A percentile compares a stretch with the other conserved stretches of the same genome.
These are phyloP conservation scores for Colletotrichum plurivorum DNA, from an alignment of 2,329 filamentous ascomycete genomes.

Conservation along the genomic window DNA sequence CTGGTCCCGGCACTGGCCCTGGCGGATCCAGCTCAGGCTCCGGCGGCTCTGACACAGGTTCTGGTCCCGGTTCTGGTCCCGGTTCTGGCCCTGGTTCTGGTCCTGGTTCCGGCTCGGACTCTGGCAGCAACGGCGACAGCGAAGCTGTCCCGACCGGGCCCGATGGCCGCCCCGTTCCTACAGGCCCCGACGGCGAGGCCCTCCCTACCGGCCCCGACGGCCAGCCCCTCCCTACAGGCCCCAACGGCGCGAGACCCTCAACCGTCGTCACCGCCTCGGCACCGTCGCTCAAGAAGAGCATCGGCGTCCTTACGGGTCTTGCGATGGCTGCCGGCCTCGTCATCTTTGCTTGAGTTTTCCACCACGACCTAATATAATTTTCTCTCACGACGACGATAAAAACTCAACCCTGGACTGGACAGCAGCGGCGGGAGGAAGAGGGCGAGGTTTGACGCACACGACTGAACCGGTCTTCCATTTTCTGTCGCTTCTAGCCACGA, in stretches of 20 bases:
- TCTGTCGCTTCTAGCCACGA: not conserved
- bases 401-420: too few relatives aligned
- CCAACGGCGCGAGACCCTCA: slow-evolving; percentile 9
- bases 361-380: slow-evolving; percentile 22
- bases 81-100: too few relatives aligned
- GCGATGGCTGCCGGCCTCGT: slow-evolving; percentile 44
- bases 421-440: not conserved
- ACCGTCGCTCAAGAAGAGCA: slow-evolving; percentile 46
- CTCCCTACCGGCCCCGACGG: not conserved
- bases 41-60: not conserved
- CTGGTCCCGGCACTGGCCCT: not conserved
- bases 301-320: slow-evolving; percentile 46
- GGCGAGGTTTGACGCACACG: not conserved
- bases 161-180: not conserved
- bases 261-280: slow-evolving; percentile 37
- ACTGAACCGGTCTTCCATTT: not conserved
- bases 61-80: not conserved
- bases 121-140: slow-evolving; percentile 20
- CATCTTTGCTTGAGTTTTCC: slow-evolving; percentile 16
- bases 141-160: not conserved
- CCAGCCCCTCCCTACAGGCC: not conserved
- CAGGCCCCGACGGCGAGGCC: not conserved
- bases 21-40: too few relatives aligned
- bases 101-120: not conserved
- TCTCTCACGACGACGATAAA: slow-evolving; percentile 9